phyloP scores from a whole-genome alignment of 129 eudicot species.

The Centaurea solstitialis region DNA sequence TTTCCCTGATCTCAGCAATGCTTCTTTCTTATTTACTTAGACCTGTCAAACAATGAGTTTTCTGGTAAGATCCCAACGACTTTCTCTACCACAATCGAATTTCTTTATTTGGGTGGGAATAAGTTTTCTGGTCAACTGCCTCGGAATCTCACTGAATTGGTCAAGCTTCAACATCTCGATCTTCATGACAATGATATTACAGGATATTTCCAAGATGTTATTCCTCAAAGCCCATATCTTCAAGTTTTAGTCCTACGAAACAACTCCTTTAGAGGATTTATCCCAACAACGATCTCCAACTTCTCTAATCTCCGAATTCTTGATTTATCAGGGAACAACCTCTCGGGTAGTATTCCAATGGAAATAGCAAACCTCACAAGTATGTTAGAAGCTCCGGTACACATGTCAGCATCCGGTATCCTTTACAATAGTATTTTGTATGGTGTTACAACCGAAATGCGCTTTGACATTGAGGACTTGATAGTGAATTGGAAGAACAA shows the following conservation, averaged over 20 bases:
- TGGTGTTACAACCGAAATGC: background rate
- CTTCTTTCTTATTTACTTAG: slow-evolving; percentile 28
- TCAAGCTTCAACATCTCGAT: slow-evolving; percentile 35
- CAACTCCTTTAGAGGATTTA: slow-evolving; percentile 38
- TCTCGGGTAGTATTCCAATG: slow-evolving; percentile 24
- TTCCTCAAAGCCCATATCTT: slow-evolving; percentile 19
- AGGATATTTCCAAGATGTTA: slow-evolving; percentile 25
- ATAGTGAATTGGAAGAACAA: background rate
- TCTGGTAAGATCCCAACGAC: slow-evolving; percentile 37
- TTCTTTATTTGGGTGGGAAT: slow-evolving; percentile 33
- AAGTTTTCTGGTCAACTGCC: slow-evolving; percentile 44
- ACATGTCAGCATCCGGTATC: background rate
- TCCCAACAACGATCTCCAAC: slow-evolving; percentile 31
- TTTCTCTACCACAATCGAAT: slow-evolving; percentile 11
- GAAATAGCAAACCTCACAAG: slow-evolving; percentile 25
- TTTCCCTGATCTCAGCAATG: slow-evolving; percentile 14
- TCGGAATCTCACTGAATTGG: slow-evolving; percentile 23
- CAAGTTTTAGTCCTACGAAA: slow-evolving; percentile 35
- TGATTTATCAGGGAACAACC: slow-evolving; percentile 35
- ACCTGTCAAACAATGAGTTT: slow-evolving; percentile 37
- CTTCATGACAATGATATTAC: slow-evolving; percentile 41
- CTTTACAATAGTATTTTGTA: slow-evolving; percentile 2
- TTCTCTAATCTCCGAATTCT: slow-evolving; percentile 35
- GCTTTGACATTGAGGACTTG: background rate
- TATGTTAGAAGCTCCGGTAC: slow-evolving; percentile 26